Conservation (phyloP, 768 basidiomycete genomes). For the Agaricus subrufescens region DNA sequence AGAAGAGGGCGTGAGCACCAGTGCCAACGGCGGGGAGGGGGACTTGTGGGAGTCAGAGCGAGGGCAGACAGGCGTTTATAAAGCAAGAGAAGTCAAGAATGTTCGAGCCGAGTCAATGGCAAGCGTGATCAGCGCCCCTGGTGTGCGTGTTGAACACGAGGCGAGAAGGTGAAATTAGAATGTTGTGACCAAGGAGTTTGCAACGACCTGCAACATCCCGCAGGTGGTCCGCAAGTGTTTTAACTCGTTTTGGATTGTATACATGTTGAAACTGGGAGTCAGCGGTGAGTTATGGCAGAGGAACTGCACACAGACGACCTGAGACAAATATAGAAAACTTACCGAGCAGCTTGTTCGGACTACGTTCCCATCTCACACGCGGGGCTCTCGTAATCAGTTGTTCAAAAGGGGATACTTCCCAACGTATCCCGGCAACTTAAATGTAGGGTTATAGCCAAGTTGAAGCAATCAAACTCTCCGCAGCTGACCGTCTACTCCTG, state of each 20-base stretch:
- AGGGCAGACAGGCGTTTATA: constrained; percentile 11
- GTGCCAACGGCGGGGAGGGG: constrained; percentile 30
- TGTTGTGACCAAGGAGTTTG: constrained; percentile 14
- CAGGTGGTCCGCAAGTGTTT: constrained; percentile 31
- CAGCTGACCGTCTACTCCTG: too few species aligned
- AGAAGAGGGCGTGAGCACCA: constrained; percentile 34
- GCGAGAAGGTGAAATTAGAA: constrained; percentile 41
- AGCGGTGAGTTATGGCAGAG: neutral
- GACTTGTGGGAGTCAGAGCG: constrained; percentile 34
- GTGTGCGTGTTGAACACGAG: constrained; percentile 78
- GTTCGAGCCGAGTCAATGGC: constrained; percentile 13
- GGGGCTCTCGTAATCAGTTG: constrained; percentile 4
- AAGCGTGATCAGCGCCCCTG: constrained; percentile 39
- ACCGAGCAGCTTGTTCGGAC: constrained; percentile 5
- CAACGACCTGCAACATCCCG: constrained; percentile 36
- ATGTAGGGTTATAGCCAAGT: constrained; percentile 5
- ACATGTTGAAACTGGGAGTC: too few species aligned
- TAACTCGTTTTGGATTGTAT: neutral
- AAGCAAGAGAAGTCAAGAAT: constrained; percentile 12
- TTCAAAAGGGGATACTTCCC: constrained; percentile 3
- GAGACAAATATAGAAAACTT: neutral
- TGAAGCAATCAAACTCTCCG: neutral
- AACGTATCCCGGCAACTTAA: constrained; percentile 6
- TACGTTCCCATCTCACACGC: constrained; percentile 3
- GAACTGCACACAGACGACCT: neutral